Percentiles rank a stretch among this genome's conserved stretches.
phyloP scores from a whole-genome alignment of 2,329 filamentous ascomycete species.

The Ophiostoma sp. region DNA sequence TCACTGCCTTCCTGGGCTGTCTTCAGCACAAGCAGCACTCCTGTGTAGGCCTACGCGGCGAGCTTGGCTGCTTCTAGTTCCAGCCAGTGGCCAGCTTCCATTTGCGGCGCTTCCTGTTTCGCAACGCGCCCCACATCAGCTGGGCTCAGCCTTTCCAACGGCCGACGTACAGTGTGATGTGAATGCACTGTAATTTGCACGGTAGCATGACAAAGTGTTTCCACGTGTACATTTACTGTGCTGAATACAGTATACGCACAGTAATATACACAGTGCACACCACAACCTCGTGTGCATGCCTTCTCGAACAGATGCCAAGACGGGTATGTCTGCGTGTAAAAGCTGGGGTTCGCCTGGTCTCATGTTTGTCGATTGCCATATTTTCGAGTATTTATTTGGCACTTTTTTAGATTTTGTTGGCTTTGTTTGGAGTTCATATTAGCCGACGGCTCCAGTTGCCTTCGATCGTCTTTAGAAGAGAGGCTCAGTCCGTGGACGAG shows the following conservation, averaged over 20 bases:
- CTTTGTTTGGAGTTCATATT: not conserved
- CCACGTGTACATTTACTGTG: not conserved
- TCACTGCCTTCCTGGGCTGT: not conserved
- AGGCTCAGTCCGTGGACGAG: not conserved
- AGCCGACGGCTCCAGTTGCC: not conserved
- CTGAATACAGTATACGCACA: not conserved
- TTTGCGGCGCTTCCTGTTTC: slow-evolving; percentile 25
- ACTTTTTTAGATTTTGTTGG: not conserved
- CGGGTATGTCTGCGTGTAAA: not conserved
- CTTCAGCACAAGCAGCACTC: slow-evolving; percentile 10
- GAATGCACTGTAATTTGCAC: slow-evolving; percentile 2
- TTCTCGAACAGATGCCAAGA: slow-evolving; percentile 11
- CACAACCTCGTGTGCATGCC: not conserved
- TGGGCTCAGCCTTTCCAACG: slow-evolving; percentile 13
- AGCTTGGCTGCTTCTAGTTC: not conserved
- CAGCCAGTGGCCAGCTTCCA: slow-evolving; percentile 20
- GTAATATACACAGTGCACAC: not conserved
- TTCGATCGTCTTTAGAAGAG: not conserved
- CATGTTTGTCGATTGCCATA: not conserved
- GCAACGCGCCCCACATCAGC: slow-evolving; percentile 16
- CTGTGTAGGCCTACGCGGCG: not conserved
- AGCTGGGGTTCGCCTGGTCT: slow-evolving; percentile 11
- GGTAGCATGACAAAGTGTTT: no score
- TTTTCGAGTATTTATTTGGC: no score
- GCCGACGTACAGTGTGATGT: not conserved